Base-by-base conservation (phyloP, 2,329 filamentous ascomycete genomes). In the Curvularia verruculosa region DNA sequence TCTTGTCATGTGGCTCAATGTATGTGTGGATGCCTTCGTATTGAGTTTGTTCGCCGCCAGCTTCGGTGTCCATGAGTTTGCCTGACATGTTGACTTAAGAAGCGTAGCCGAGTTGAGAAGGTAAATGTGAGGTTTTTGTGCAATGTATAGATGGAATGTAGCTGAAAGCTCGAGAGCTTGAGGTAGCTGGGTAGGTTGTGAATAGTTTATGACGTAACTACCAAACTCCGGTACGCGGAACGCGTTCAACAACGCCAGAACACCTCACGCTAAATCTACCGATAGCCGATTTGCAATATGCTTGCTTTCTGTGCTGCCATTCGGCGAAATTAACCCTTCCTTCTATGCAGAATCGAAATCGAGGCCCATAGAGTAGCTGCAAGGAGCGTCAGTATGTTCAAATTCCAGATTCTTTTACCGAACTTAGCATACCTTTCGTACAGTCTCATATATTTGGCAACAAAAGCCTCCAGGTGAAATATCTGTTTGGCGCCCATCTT, bases 391-490 rank as follows among this genome's bases (percentile, higher is more conserved):
- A 63, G 56, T 34, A 41, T 21, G 41, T 54, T 18, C 4, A 13
- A 19, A 2, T 15, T 46, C 15, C 3, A 19, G 10, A 6, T 31
- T 12, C 4, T 4, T 39, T 7, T 2, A 2, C 21, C 45, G 19
- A 19, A 4, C 19, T 36, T 23, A 36, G 74, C 80, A 63, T 87
- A 96, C 87, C 92, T 94, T 81, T 99, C 95, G 62, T 94, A 85
- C 66, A 98, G 87, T 67, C 94, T 87, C 94, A 99, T 98, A 75
- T 98, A 96, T 80, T 97, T 98, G 56, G 94, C 94, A 56, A 99
- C 95, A 78, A 99, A 99, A 3, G 95, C 95, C 78, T 99, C 96
- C 3, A 99, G 81, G 73, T 99, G 96, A 78, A 99, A 99, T 61
- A 99, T 98, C 56, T 96, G 90, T 83, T 99, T 99, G 61, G 80